Base-by-base conservation (phyloP, 495 filamentous ascomycete species). In the Penicillium flavigenum region DNA sequence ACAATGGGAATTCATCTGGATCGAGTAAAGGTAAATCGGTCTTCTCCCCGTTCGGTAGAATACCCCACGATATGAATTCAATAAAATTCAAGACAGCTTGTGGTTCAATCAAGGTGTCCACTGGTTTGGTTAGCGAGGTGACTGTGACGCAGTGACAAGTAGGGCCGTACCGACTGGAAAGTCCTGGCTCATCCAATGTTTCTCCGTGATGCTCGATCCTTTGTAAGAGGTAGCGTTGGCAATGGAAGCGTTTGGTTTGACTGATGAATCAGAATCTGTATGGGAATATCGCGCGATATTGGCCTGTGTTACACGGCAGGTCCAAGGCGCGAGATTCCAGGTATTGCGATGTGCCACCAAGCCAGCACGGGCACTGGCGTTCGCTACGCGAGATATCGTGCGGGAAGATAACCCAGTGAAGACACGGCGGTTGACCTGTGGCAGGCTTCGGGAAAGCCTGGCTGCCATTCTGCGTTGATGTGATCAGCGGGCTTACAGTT, bases 391-490 rank as follows among this genome's bases (percentile, higher is more conserved):
- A 31, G 36, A 17, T 17, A 32, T 36, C 27, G 38, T 12, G 39
- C 46, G 27, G 47, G 27, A 45, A 4, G 55, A 44, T 36, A 51
- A 51, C 5, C 47, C 11, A 44, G 55, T 19, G 52, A 47, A 47
- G 20, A 34, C 26, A 34, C 14, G 52, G 52, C 52, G 52, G 26
- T 54, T 47, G 20, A 46, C 52, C 42, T 55, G 41, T 47, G 29
- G 41, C 39, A 55, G 52, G 52, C 41, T 55, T 46, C 52, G 52
- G 52, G 42, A 47, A n/a, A 55, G 19, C 42, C 52, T 55, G 52
- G 52, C 17, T 2, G 52, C 39, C 52, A 55, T 55, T 27, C 2
- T 55, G 42, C 27, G 42, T 34, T 54, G 41, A 36, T 55, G 17
- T 34, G 38, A 44, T 22, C 22, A 22, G 22, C 22, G 2, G 22